Evolutionary conservation across 768 basidiomycete species (phyloP), one percentile per base, ranked within the genome.

Genomic region (Suillus spraguei): DNA sequence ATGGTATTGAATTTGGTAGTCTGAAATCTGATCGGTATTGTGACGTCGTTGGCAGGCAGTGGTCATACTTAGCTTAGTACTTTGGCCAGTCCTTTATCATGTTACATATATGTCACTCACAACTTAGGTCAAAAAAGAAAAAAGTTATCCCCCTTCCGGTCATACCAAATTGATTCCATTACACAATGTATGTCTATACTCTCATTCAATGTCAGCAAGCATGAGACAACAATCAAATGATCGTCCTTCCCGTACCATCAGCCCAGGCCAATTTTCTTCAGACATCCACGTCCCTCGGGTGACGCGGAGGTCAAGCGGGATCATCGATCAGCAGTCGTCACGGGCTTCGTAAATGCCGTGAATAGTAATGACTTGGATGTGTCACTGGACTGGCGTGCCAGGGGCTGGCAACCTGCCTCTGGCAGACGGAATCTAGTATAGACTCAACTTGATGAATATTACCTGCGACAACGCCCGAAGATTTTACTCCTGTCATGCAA

Each of bases 221-320:
- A 2, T 20, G 20, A 42, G 20, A 42, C 20, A 17, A 42, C 8
- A 10, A 44, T 24, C 24, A 24, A 13, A 16, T 24, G 13, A 1
- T n/a, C 76, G 77, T 0, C 71, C 72, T 9, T 63, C 78, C 79
- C 47, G 77, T 80, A 64, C 20, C 20, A 44, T 80, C 78, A 22
- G 79, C 70, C 78, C 79, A 81, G 39, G 17, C 65, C 72, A 13
- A 5, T 67, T 70, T 41, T 63, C 70, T 9, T n/a, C n/a, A n/a
- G 33, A 24, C 1, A 13, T 36, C n/a, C 20, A 54, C 6, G n/a
- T 50, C 60, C 33, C 9, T 5, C 16, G 28, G 52, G 41, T 54
- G 1, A 4, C 53, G 58, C 55, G 72, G 9, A 55, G 36, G 2
- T 42, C 17, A 42, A 65, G 44, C 41, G 67, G 16, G 17, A 41